Base-by-base conservation (phyloP, 495 filamentous ascomycete genomes). In the Daldinia childiae region DNA sequence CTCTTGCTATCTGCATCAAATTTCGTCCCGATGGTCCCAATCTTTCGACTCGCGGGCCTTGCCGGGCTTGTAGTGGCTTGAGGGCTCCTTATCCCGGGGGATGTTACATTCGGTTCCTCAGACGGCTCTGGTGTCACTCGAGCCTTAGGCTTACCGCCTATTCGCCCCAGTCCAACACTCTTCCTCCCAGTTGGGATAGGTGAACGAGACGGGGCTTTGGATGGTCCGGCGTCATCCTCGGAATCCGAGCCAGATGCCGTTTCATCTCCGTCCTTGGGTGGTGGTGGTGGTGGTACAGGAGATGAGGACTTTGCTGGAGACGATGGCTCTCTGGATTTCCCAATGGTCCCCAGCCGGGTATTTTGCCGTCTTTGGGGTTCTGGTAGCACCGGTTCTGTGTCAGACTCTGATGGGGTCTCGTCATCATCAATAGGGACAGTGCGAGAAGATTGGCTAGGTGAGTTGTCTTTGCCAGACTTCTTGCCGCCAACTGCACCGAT, bases 181-280 rank as follows among this genome's bases (percentile, higher is more conserved):
- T 66, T 77, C 11, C 71, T 65, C 34, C 61, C 70, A 6, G 48
- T 54, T 7, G 73, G 60, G 39, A 74, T 59, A 2, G 76, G 63
- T 6, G 79, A 62, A 30, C 76, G 48, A 17, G 64, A 51, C 2
- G 39, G 38, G 24, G 59, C 26, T 19, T 50, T 39, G 8, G 54
- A 36, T 27, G 52, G 50, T 45, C 39, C 52, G 2, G 62, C 36
- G 27, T 36, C 41, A 19, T 62, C 57, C 7, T 74, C 69, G 27
- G 66, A 64, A 26, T 79, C 80, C 5, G 69, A 73, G 19, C 78
- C 80, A 7, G 82, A 83, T n/a, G 82, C 81, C 8, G 82, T 84
- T 30, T 82, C 81, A 12, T 80, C 80, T 19, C 64, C 75, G n/a
- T 58, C 27, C 26, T 64, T 59, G 2, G 62, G 7, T 21, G 51